Evolutionary conservation across 495 filamentous ascomycete genomes (phyloP).

Genomic region (Tuber melanosporum): DNA sequence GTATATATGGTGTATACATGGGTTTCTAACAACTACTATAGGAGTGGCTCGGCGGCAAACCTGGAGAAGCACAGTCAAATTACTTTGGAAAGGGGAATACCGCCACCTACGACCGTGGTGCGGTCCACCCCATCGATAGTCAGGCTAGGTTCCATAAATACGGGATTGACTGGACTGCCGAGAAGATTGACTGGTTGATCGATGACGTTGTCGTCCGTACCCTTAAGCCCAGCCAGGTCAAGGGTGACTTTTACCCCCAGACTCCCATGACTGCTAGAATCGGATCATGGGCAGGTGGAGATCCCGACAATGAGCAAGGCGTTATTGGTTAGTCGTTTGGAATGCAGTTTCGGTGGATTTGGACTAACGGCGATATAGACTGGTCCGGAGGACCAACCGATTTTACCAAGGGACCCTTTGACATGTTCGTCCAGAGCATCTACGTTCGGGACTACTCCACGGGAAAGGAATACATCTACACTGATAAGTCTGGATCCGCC

Average conservation of each 20-base stretch:
- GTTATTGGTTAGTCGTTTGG: slow-evolving; percentile 59
- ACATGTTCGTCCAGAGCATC: slow-evolving; percentile 73
- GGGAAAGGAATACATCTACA: slow-evolving; percentile 72
- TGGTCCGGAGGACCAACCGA: slow-evolving; percentile 83
- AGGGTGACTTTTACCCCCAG: slow-evolving; percentile 72
- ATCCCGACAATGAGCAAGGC: slow-evolving; percentile 60
- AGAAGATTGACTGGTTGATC: slow-evolving; percentile 74
- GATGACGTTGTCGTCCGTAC: slow-evolving; percentile 65
- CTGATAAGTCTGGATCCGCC: slow-evolving; percentile 69
- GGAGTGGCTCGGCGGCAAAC: slow-evolving; percentile 65
- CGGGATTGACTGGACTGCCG: slow-evolving; percentile 76
- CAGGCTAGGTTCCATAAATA: slow-evolving; percentile 75
- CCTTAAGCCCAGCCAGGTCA: slow-evolving; percentile 54
- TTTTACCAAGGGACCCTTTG: slow-evolving; percentile 72
- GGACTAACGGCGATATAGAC: slow-evolving; percentile 43
- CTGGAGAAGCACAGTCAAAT: slow-evolving; percentile 70
- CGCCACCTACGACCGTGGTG: slow-evolving; percentile 63
- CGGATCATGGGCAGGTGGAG: slow-evolving; percentile 83
- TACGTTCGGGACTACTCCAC: slow-evolving; percentile 84
- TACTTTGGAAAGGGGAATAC: slow-evolving; percentile 91
- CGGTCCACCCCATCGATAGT: slow-evolving; percentile 55
- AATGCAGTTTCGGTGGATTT: slow-evolving; percentile 4
- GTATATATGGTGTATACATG: neutral
- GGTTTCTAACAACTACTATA: slow-evolving; percentile 13
- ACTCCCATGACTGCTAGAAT: slow-evolving; percentile 83